A percentile compares a stretch with the other conserved stretches of the same genome.
phyloP scores from a whole-genome alignment of 2,329 filamentous ascomycete species.

The Aspergillus sp. region DNA sequence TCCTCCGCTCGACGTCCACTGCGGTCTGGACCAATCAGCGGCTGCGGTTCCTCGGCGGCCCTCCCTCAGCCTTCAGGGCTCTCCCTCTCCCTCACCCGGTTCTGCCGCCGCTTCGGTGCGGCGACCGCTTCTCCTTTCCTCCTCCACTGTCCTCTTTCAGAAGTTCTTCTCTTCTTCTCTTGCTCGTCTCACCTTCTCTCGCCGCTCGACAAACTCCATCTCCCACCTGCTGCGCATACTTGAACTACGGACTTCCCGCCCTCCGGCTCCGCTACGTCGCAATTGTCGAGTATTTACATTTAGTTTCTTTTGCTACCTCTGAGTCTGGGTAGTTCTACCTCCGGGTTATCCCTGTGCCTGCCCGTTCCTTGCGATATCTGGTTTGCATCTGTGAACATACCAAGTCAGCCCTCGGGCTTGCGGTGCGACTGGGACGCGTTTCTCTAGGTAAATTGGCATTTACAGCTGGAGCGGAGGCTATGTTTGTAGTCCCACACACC shows the following conservation, averaged over 20 bases:
- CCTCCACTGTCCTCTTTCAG: slow-evolving; percentile 17
- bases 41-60: slow-evolving; percentile 28
- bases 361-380: slow-evolving; percentile 3
- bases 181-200: slow-evolving; percentile 2
- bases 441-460: slow-evolving; percentile 15
- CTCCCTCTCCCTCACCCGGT: slow-evolving; percentile 26
- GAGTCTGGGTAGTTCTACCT: neutral
- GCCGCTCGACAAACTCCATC: slow-evolving; percentile 1
- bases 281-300: slow-evolving; percentile 17
- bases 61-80: slow-evolving; percentile 27
- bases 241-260: slow-evolving; percentile 7
- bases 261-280: slow-evolving; percentile 6
- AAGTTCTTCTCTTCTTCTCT: slow-evolving; percentile 21
- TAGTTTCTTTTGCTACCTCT: slow-evolving; percentile 2
- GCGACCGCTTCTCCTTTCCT: slow-evolving; percentile 39
- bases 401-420: slow-evolving; percentile 12
- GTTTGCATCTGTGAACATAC: slow-evolving; percentile 10
- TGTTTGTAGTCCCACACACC: neutral
- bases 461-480: neutral
- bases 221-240: slow-evolving; percentile 11
- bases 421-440: slow-evolving; percentile 26
- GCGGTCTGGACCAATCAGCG: slow-evolving; percentile 37
- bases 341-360: slow-evolving; percentile 4
- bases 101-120: slow-evolving; percentile 25
- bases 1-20: slow-evolving; percentile 26